A percentile compares a stretch with the other conserved stretches of the same genome.
Conservation (phyloP, 2,329 filamentous ascomycete species). For the Colletotrichum aenigma region DNA sequence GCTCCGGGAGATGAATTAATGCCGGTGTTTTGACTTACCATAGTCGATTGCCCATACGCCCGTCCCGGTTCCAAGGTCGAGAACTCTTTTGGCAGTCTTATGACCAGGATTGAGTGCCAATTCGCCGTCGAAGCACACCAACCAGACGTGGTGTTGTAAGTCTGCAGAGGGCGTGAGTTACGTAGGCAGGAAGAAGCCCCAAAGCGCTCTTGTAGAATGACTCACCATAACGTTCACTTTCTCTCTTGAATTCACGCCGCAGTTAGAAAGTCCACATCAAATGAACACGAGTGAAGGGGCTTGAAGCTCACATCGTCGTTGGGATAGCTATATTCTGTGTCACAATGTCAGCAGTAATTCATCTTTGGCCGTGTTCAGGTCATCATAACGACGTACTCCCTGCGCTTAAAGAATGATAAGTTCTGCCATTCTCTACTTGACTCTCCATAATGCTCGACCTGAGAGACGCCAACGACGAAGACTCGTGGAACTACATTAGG, state of each 20-base stretch:
- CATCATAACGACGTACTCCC: conserved; percentile 19
- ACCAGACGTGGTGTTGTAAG: not conserved
- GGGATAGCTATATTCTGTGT: not conserved
- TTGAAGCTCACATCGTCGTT: not conserved
- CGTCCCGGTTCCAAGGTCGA: not conserved
- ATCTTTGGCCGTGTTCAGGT: not conserved
- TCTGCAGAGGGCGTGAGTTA: not conserved
- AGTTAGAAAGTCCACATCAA: not conserved
- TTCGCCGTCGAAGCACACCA: not conserved
- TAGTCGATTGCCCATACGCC: not conserved
- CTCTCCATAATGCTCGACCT: not conserved
- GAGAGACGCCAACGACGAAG: not conserved
- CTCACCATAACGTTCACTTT: not conserved
- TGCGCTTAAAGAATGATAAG: conserved; percentile 19
- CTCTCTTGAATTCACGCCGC: not conserved
- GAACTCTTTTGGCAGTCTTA: not conserved
- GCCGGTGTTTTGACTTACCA: not conserved
- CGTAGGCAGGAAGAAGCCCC: not conserved
- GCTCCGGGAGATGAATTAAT: not conserved
- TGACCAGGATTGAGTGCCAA: not conserved
- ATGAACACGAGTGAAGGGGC: too few species aligned
- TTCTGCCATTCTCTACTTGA: conserved; percentile 1
- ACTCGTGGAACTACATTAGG: not conserved
- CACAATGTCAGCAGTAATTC: not conserved
- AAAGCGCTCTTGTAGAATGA: not conserved